Conservation (phyloP, 1,284 basidiomycete species). For the Cryptococcus sp. region DNA sequence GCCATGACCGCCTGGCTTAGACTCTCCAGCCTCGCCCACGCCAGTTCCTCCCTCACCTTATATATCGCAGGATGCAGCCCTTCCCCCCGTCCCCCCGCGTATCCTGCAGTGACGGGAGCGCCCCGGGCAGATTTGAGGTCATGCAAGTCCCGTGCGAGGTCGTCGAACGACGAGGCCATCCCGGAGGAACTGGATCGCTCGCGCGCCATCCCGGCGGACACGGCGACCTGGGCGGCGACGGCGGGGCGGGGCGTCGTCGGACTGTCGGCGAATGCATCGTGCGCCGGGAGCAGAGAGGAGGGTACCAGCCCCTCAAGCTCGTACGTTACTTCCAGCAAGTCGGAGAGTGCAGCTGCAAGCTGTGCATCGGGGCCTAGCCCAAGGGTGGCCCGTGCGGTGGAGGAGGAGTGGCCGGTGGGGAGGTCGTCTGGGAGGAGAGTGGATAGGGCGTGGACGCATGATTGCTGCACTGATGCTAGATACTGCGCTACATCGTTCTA, state of each 20-base stretch:
- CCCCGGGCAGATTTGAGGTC: conserved; percentile 5
- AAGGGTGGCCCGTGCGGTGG: not conserved
- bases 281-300: not conserved
- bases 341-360: conserved; percentile 30
- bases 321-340: conserved; percentile 40
- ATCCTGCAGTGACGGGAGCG: not conserved
- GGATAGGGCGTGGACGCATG: conserved; percentile 28
- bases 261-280: not conserved
- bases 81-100: not conserved
- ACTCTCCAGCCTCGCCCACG: conserved; percentile 33
- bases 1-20: conserved; percentile 24
- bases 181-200: too few species aligned
- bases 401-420: not conserved
- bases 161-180: not conserved
- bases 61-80: conserved; percentile 25
- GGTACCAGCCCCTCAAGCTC: conserved; percentile 37
- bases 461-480: conserved; percentile 28
- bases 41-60: conserved; percentile 31
- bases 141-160: conserved; percentile 3
- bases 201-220: too few species aligned
- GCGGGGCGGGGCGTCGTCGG: not conserved
- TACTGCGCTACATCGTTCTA: conserved; percentile 5
- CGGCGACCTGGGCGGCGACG: not conserved
- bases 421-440: conserved; percentile 19
- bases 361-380: conserved; percentile 13